Evolutionary conservation across 1,139 yeast species (phyloP).

Genomic region (Lodderomyces oxycetoniae): DNA sequence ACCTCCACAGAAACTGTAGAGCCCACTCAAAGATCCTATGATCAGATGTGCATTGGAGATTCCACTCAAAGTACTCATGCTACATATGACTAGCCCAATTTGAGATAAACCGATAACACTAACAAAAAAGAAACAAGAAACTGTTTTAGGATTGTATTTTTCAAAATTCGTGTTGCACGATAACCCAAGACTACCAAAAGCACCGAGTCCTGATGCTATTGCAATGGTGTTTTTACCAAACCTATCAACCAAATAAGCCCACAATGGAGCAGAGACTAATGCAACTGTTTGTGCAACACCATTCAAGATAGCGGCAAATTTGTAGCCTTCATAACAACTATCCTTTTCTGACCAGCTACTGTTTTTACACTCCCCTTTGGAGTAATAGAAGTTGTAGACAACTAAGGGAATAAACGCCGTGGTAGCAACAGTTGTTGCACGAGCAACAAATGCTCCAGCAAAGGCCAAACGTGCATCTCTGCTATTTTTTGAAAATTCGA

Average conservation of each 20-base stretch:
- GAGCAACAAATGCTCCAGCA: constrained; percentile 58
- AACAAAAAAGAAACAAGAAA: constrained; percentile 27
- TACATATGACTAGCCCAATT: constrained; percentile 54
- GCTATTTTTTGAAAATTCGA: constrained; percentile 28
- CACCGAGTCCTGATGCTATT: constrained; percentile 40
- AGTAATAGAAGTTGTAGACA: constrained; percentile 53
- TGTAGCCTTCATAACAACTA: constrained; percentile 59
- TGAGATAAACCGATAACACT: constrained; percentile 40
- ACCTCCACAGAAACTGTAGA: constrained; percentile 64
- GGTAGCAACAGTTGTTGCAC: constrained; percentile 58
- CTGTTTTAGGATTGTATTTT: constrained; percentile 34
- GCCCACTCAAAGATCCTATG: constrained; percentile 66
- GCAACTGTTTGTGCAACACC: constrained; percentile 62
- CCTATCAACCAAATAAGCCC: constrained; percentile 43
- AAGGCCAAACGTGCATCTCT: constrained; percentile 48
- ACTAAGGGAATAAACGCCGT: constrained; percentile 61
- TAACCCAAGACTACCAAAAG: constrained; percentile 30
- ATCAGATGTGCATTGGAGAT: constrained; percentile 21
- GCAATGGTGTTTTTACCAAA: constrained; percentile 34
- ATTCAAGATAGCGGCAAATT: constrained; percentile 61
- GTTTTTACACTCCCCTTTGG: constrained; percentile 43
- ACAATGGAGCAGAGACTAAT: constrained; percentile 55
- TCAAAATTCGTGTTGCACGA: constrained; percentile 17
- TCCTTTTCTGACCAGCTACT: constrained; percentile 28
- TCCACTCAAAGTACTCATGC: constrained; percentile 39